Conservation (phyloP, 257 asterid genomes). For the Cynanchum wilfordii region DNA sequence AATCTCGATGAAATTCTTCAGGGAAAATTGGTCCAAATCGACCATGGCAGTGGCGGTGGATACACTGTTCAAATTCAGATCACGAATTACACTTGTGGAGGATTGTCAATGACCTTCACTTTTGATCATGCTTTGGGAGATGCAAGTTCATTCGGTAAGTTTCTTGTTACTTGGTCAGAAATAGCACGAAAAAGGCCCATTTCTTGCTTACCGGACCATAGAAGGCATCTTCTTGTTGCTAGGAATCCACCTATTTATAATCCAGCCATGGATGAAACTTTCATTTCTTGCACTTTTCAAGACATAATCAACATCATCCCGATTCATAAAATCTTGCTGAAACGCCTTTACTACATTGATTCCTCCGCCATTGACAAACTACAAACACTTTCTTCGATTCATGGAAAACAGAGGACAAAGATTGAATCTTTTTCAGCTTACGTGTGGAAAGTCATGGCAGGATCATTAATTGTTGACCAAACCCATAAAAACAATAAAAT, state of each 20-base stretch:
- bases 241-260: constrained; percentile 37
- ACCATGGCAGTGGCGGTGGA: constrained; percentile 5
- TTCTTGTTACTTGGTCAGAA: constrained; percentile 47
- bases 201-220: constrained; percentile 39
- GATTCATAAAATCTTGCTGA: constrained; percentile 26
- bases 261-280: constrained; percentile 37
- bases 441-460: constrained; percentile 50
- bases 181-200: constrained; percentile 29
- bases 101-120: constrained; percentile 40
- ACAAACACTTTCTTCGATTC: constrained; percentile 29
- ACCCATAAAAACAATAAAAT: constrained; percentile 5
- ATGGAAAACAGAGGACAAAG: constrained; percentile 39
- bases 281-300: constrained; percentile 49
- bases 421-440: constrained; percentile 53
- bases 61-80: constrained; percentile 41
- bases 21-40: constrained; percentile 30
- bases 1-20: constrained; percentile 32
- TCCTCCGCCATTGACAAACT: constrained; percentile 26
- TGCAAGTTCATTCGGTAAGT: constrained; percentile 47
- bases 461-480: constrained; percentile 16
- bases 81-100: constrained; percentile 39
- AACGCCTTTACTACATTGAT: constrained; percentile 39
- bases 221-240: constrained; percentile 31
- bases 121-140: constrained; percentile 66
- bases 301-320: constrained; percentile 39